Percentiles rank a stretch among this genome's conserved stretches.
Conservation (phyloP, 257 asterid species). For the Plantago ovata region DNA sequence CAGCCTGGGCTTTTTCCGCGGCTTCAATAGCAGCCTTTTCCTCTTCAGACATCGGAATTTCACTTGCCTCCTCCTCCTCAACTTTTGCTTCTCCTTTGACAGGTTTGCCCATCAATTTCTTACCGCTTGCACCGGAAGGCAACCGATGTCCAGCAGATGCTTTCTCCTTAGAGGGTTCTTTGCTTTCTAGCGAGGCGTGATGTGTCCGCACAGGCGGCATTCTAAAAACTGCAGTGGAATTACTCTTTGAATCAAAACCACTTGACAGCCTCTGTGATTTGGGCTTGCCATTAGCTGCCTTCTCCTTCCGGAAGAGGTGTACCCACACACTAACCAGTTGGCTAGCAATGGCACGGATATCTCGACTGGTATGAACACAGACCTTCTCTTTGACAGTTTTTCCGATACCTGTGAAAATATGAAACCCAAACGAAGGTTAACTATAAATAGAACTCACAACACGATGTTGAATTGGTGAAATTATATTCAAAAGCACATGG, state of each 20-base stretch:
- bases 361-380: conserved; percentile 98
- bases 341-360: conserved; percentile 97
- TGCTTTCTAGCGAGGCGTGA: conserved; percentile 34
- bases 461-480: conserved; percentile 9
- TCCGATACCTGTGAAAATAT: conserved; percentile 62
- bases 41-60: conserved; percentile 73
- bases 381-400: conserved; percentile 96
- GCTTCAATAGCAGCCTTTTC: conserved; percentile 89
- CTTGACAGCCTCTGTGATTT: conserved; percentile 52
- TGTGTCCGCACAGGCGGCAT: conserved; percentile 68
- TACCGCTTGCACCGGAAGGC: conserved; percentile 30
- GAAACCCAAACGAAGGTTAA: conserved; percentile 9
- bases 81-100: conserved; percentile 33
- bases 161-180: conserved; percentile 31
- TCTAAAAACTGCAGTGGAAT: conserved; percentile 45
- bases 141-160: neutral
- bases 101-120: conserved; percentile 37
- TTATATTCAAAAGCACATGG: neutral
- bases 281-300: conserved; percentile 69
- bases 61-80: conserved; percentile 42
- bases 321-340: conserved; percentile 98
- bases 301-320: conserved; percentile 91
- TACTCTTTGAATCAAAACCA: conserved; percentile 47
- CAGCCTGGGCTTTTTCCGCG: conserved; percentile 93
- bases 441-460: conserved; percentile 10